A percentile compares a stretch with the other conserved stretches of the same genome.
Evolutionary conservation across 352 stramenopile species (phyloP).

Genomic region (Hyaloperonospora brassicae): DNA sequence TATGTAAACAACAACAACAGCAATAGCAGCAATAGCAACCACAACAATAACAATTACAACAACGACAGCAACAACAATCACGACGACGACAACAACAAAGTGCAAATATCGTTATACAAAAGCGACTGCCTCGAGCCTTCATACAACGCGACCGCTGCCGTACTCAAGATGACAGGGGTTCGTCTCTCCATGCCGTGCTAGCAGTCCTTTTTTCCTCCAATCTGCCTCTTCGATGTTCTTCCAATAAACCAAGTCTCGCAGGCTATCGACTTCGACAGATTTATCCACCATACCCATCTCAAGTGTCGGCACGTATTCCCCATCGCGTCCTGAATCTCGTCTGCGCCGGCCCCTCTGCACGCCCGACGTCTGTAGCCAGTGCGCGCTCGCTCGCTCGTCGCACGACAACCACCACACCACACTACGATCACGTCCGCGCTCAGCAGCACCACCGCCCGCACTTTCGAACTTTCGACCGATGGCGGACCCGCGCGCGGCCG

Average conservation of each 20-base stretch:
- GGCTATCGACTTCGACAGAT: slow-evolving; percentile 2
- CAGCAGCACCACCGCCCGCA: too few species aligned
- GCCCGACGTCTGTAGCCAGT: slow-evolving; percentile 9
- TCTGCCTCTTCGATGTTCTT: neutral
- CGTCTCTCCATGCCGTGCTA: too few species aligned
- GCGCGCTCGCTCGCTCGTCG: neutral
- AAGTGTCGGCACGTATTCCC: slow-evolving; percentile 5
- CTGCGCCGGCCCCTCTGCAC: slow-evolving; percentile 14
- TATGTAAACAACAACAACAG: too few species aligned
- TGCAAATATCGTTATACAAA: too few species aligned
- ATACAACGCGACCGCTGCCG: neutral
- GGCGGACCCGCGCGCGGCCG: slow-evolving; percentile 14
- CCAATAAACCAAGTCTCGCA: neutral
- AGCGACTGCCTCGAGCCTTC: neutral
- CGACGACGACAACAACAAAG: too few species aligned
- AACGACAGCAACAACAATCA: too few species aligned
- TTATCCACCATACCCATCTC: neutral
- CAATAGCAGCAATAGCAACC: too few species aligned
- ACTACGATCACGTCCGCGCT: neutral
- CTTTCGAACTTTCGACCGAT: slow-evolving; percentile 1
- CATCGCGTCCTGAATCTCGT: slow-evolving; percentile 22
- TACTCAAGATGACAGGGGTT: slow-evolving; percentile 1
- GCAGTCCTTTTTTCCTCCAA: too few species aligned
- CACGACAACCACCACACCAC: neutral
- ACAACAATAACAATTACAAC: too few species aligned